phyloP scores from a whole-genome alignment of 1,139 yeast genomes.

The Taphrina populina region DNA sequence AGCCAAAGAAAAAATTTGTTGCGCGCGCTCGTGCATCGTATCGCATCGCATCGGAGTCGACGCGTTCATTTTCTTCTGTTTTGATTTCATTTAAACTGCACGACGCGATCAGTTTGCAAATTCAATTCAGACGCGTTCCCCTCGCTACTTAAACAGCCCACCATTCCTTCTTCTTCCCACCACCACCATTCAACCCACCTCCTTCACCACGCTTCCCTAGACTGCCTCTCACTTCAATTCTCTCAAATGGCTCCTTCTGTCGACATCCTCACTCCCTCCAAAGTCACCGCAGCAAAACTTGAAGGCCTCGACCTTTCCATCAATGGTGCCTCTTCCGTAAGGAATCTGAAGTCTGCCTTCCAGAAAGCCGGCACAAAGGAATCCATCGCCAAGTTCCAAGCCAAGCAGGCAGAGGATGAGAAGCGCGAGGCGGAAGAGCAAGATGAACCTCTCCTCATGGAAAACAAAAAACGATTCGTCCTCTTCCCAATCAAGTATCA shows the following conservation, averaged over 20 bases:
- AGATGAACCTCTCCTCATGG: slow-evolving; percentile 75
- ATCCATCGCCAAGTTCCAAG: slow-evolving; percentile 29
- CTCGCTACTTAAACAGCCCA: slow-evolving; percentile 16
- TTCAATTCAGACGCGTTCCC: slow-evolving; percentile 1
- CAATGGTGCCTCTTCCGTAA: slow-evolving; percentile 21
- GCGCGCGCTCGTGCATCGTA: no score
- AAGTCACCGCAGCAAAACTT: slow-evolving; percentile 26
- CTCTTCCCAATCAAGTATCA: slow-evolving; percentile 96
- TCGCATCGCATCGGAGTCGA: no score
- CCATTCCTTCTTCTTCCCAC: slow-evolving; percentile 19
- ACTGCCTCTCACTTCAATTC: slow-evolving; percentile 5
- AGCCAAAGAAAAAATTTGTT: no score
- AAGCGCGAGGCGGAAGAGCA: slow-evolving; percentile 18
- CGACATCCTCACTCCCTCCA: slow-evolving; percentile 29
- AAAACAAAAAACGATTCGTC: slow-evolving; percentile 87
- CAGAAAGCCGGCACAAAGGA: slow-evolving; percentile 26
- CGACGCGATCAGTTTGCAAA: slow-evolving; percentile 9
- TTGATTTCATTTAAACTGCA: slow-evolving; percentile 17
- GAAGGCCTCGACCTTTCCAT: slow-evolving; percentile 27
- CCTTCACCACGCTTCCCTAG: slow-evolving; percentile 1
- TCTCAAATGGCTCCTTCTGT: slow-evolving; percentile 25
- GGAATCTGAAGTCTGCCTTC: slow-evolving; percentile 29
- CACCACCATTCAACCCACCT: not conserved
- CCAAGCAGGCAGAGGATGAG: slow-evolving; percentile 28
- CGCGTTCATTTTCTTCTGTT: no score